These are phyloP conservation scores for Pseudovirgaria hyperparasitica DNA, from an alignment of 2,329 filamentous ascomycete species.

Conservation along the genomic window DNA sequence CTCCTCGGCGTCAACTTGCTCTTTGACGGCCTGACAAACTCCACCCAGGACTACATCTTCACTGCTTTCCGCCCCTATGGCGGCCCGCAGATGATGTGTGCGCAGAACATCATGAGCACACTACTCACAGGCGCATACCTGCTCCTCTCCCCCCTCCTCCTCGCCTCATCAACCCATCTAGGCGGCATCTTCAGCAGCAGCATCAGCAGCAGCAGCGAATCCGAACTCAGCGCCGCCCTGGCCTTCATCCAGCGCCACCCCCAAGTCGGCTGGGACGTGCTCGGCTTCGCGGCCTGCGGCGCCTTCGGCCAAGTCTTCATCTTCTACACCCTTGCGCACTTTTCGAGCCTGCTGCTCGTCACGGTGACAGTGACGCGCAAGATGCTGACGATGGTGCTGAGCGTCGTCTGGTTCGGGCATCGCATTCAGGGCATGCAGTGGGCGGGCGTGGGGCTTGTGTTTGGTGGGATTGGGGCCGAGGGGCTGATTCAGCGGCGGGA, in stretches of 20 bases:
- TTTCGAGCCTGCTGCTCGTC: conserved; percentile 82
- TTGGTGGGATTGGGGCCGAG: conserved; percentile 89
- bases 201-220: conserved; percentile 33
- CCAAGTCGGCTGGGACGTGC: conserved; percentile 69
- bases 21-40: conserved; percentile 92
- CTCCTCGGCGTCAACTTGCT: conserved; percentile 81
- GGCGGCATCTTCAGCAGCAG: conserved; percentile 32
- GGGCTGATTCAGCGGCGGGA: conserved; percentile 67
- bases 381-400: conserved; percentile 98
- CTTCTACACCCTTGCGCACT: conserved; percentile 87
- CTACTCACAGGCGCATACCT: conserved; percentile 66
- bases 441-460: conserved; percentile 83
- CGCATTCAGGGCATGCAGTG: conserved; percentile 79
- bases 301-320: conserved; percentile 95
- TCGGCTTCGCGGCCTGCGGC: conserved; percentile 81
- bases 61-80: conserved; percentile 60
- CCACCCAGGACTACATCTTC: conserved; percentile 93
- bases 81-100: conserved; percentile 99
- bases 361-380: conserved; percentile 96
- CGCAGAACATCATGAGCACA: conserved; percentile 82
- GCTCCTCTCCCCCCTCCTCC: conserved; percentile 66
- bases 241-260: conserved; percentile 72
- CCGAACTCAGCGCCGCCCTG: conserved; percentile 70
- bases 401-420: conserved; percentile 90
- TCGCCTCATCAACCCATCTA: conserved; percentile 47